Conservation (phyloP, 371 early-diverging fungal species). For the Mortierella sp. region DNA sequence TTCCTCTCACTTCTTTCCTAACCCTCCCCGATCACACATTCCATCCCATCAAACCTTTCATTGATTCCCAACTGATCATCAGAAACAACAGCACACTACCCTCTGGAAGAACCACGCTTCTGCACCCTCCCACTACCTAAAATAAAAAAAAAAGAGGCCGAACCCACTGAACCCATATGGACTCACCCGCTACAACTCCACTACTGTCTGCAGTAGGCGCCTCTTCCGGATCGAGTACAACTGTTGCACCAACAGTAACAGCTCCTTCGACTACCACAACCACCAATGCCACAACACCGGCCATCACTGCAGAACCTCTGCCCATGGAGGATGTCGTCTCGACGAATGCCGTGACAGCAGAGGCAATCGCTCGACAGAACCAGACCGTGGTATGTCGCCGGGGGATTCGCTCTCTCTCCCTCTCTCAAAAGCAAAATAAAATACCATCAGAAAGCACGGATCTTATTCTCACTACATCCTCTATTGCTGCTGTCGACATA, state of each 20-base stretch:
- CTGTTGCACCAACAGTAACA: not conserved
- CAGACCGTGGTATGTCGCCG: slow-evolving; percentile 53
- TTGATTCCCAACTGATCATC: no score
- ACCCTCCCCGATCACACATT: no score
- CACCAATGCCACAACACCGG: slow-evolving; percentile 11
- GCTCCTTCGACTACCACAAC: slow-evolving; percentile 1
- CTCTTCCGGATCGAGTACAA: not conserved
- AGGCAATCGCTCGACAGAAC: slow-evolving; percentile 52
- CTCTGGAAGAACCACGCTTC: no score
- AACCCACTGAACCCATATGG: slow-evolving; percentile 15
- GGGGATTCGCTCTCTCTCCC: not conserved
- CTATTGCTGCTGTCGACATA: not conserved
- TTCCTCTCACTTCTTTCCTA: no score
- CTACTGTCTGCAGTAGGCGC: slow-evolving; percentile 11
- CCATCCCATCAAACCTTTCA: no score
- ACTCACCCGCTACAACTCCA: slow-evolving; percentile 4
- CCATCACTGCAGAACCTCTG: slow-evolving; percentile 15
- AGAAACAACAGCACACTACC: no score
- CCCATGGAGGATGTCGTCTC: slow-evolving; percentile 56
- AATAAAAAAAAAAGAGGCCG: not conserved
- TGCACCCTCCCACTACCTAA: not conserved
- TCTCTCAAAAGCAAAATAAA: not conserved
- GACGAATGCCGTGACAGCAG: slow-evolving; percentile 51
- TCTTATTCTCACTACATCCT: not conserved
- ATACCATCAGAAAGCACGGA: not conserved